These are phyloP conservation scores for Saturnispora ahearnii DNA, from an alignment of 805 yeast species.

Conservation along the genomic window DNA sequence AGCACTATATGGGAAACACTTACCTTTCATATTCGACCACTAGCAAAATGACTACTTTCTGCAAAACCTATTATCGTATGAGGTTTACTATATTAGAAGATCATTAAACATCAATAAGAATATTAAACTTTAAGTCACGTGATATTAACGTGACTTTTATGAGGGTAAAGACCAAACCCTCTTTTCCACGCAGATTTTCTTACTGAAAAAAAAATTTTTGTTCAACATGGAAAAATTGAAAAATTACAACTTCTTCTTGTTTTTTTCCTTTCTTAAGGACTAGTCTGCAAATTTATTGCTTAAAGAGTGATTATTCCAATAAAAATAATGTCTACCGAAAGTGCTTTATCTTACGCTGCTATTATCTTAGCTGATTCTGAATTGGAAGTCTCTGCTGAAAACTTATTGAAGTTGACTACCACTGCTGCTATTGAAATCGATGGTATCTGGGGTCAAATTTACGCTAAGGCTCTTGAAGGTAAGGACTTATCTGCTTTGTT, in stretches of 20 bases:
- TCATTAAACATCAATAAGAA: too few relatives aligned
- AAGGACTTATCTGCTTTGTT: conserved; percentile 65
- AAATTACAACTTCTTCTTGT: background rate
- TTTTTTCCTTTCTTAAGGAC: conserved; percentile 21
- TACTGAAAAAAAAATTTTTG: background rate
- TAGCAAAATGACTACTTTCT: too few relatives aligned
- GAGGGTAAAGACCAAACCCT: conserved; percentile 1
- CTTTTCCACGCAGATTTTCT: background rate
- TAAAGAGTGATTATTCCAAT: conserved; percentile 36
- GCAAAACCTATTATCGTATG: too few relatives aligned
- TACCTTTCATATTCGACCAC: too few relatives aligned
- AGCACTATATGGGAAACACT: too few relatives aligned
- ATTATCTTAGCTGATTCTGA: conserved; percentile 96
- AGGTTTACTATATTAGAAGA: too few relatives aligned
- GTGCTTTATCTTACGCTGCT: conserved; percentile 96
- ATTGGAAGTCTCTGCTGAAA: conserved; percentile 80
- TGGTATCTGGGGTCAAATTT: conserved; percentile 71
- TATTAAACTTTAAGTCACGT: conserved; percentile 1
- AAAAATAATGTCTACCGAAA: conserved; percentile 67
- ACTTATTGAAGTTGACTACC: conserved; percentile 59
- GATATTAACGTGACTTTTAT: background rate
- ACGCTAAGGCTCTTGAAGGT: conserved; percentile 75
- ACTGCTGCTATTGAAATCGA: conserved; percentile 78
- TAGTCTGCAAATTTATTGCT: conserved; percentile 35
- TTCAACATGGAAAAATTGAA: background rate